Evolutionary conservation across 208 protist genomes (phyloP), one percentile per base, ranked within the genome.

Genomic region (Histomonas meleagridis): DNA sequence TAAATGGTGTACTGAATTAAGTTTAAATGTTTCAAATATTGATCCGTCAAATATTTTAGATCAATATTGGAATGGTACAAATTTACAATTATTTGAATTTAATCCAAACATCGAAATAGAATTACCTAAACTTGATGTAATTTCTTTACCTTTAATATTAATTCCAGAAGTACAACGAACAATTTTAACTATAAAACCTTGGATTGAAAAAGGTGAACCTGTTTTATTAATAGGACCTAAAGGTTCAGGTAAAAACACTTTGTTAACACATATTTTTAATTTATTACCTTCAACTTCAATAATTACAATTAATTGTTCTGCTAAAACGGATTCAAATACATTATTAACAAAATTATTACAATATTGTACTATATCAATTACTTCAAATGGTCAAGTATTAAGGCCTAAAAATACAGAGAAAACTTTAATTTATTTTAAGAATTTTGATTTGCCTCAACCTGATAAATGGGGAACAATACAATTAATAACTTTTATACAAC

Each of bases 381-480:
- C 97, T 14, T 96, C 95, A 91, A 92, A 95, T 55, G 98, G 98
- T 40, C 97, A 97, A 92, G 96, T 98, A 72, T 95, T 98, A 49
- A 95, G 97, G 4, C 98, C 98, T 23, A 98, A 97, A 92, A 96
- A 97, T 51, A 95, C 95, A 28, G 97, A 98, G 81, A 95, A 96
- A 12, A 95, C 99, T 32, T 95, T 99, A 23, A 93, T 93, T 57
- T 93, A 86, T 38, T 65, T 93, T n/a, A 93, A 91, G 95, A 97
- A 99, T 93, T 94, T 99, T 60, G 98, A 99, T 94, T 94, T 99
- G 69, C 97, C 97, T 14, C 97, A 96, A 94, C 97, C 97, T 14
- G 98, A 99, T 95, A 96, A 96, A 93, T 99, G 98, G 95, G 97
- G 96, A 91, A 99, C 97, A 21, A 96, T 97, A 60, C 96, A 98